phyloP scores from a whole-genome alignment of 164 flowering plant species.

The grape (Vitis vinifera) region ASM3070453v1 NC_081821.1:4650001-4650500 shows the following conservation, averaged over 20 bases:
- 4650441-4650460: conserved; percentile 91
- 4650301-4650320: conserved; percentile 87
- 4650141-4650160: conserved; percentile 69
- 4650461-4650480: conserved; percentile 83
- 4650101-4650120: neutral
- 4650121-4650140: neutral
- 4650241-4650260: conserved; percentile 72
- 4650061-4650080: neutral
- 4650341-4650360: conserved; percentile 98
- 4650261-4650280: conserved; percentile 90
- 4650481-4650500: conserved; percentile 91
- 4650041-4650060: neutral
- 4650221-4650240: conserved; percentile 72
- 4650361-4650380: conserved; percentile 93
- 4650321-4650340: conserved; percentile 94
- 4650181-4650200: conserved; percentile 86
- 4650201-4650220: conserved; percentile 91
- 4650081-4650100: neutral
- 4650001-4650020: neutral
- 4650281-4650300: conserved; percentile 85
- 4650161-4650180: conserved; percentile 97
- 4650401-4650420: conserved; percentile 93
- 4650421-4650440: conserved; percentile 91
- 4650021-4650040: neutral
- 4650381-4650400: conserved; percentile 99